Conservation (phyloP, 2,329 filamentous ascomycete genomes). For the Venturia pyrina region DNA sequence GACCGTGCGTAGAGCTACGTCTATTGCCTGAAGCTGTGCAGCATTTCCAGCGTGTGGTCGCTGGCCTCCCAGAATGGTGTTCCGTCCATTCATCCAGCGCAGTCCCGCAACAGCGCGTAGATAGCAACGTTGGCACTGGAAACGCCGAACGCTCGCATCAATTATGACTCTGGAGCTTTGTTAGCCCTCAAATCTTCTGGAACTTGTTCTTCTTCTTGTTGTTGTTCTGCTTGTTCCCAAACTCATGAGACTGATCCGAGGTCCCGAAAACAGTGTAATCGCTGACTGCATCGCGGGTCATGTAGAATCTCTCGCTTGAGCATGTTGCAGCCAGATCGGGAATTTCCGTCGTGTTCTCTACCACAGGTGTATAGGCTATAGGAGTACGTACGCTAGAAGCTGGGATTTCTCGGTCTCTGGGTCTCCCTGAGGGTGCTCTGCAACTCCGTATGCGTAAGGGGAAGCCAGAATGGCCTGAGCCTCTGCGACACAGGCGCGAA, state of each 20-base stretch:
- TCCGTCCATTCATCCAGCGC: constrained; percentile 47
- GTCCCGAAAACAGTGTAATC: not conserved
- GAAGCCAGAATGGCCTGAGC: constrained; percentile 45
- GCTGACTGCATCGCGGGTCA: not conserved
- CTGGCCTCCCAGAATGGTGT: constrained; percentile 41
- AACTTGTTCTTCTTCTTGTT: not conserved
- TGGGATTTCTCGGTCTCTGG: constrained; percentile 47
- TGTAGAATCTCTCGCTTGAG: not conserved
- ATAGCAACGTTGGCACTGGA: constrained; percentile 52
- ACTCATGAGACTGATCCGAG: not conserved
- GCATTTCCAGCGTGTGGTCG: constrained; percentile 38
- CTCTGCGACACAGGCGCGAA: constrained; percentile 45
- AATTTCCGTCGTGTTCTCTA: not conserved
- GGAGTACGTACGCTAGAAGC: constrained; percentile 39
- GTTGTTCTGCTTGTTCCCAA: not conserved
- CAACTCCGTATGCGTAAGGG: constrained; percentile 38
- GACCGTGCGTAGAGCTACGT: constrained; percentile 40
- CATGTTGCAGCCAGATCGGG: not conserved
- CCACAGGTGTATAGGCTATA: not conserved
- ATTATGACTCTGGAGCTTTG: constrained; percentile 40
- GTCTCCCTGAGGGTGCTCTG: constrained; percentile 26
- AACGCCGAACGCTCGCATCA: constrained; percentile 49
- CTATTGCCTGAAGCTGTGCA: constrained; percentile 38
- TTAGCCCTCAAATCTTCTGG: not conserved
- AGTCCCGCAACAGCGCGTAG: constrained; percentile 47